Conservation (phyloP, 2,329 filamentous ascomycete species). For the Xylariaceae sp. region DNA sequence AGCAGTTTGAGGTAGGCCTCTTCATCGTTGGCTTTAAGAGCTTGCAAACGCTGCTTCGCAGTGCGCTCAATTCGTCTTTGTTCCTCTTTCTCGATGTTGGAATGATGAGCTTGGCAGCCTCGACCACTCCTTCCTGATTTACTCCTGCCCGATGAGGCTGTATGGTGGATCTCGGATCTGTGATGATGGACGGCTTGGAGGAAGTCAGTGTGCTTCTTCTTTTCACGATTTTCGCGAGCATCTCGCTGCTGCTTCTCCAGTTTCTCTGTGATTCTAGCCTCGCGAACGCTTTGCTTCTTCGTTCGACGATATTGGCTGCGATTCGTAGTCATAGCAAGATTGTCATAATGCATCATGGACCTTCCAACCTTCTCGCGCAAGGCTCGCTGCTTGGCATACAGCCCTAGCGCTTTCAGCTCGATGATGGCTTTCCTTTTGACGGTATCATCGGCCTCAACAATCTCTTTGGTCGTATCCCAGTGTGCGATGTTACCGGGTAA, state of each 20-base stretch:
- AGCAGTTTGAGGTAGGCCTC: constrained; percentile 97
- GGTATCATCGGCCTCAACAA: constrained; percentile 69
- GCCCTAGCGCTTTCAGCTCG: constrained; percentile 85
- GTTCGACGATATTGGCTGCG: constrained; percentile 84
- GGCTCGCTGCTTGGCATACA: constrained; percentile 85
- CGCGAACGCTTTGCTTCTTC: constrained; percentile 95
- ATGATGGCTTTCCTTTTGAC: constrained; percentile 89
- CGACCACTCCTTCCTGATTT: constrained; percentile 85
- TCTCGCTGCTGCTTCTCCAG: constrained; percentile 98
- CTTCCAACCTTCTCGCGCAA: constrained; percentile 84
- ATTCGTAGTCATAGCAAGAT: constrained; percentile 95
- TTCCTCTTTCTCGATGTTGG: constrained; percentile 98
- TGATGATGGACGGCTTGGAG: constrained; percentile 83
- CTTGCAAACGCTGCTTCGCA: constrained; percentile 98
- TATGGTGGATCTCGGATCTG: constrained; percentile 70
- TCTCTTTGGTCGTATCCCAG: constrained; percentile 75
- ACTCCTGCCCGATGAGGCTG: constrained; percentile 63
- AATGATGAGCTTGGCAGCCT: constrained; percentile 85
- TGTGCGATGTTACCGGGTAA: constrained; percentile 82
- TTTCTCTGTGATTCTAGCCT: constrained; percentile 97
- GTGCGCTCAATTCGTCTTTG: constrained; percentile 97
- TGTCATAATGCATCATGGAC: constrained; percentile 94
- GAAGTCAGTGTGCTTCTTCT: constrained; percentile 95
- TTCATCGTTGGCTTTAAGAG: constrained; percentile 97
- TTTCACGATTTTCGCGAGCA: constrained; percentile 91